Percentiles rank a stretch among this genome's conserved stretches.
phyloP scores from a whole-genome alignment of 2,329 filamentous ascomycete genomes.

The Chrysoporthe puriensis region DNA sequence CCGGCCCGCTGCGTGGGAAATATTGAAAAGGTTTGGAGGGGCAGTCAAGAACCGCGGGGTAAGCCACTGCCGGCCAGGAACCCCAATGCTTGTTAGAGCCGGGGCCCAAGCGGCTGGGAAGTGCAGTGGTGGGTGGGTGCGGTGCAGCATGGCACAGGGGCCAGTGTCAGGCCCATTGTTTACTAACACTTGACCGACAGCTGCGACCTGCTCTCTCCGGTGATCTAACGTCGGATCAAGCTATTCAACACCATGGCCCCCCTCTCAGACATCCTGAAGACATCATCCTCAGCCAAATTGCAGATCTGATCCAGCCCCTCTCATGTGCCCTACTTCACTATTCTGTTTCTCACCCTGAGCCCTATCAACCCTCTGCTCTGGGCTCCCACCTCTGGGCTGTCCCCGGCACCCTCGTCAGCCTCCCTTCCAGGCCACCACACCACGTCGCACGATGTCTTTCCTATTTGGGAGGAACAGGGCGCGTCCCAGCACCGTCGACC shows the following conservation, averaged over 20 bases:
- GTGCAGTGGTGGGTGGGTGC: not conserved
- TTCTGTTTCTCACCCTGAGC: not conserved
- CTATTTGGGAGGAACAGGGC: conserved; percentile 58
- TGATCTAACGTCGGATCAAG: conserved; percentile 1
- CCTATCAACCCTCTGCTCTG: conserved; percentile 4
- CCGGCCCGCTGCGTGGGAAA: conserved; percentile 9
- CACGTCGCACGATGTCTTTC: conserved; percentile 48
- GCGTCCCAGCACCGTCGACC: conserved; percentile 54
- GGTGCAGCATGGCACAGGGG: not conserved
- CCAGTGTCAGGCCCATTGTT: conserved; percentile 9
- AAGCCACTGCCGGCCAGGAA: conserved; percentile 9
- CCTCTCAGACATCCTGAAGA: not conserved
- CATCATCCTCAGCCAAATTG: not conserved
- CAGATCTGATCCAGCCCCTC: not conserved
- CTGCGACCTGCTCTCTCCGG: not conserved
- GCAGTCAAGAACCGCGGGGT: conserved; percentile 27
- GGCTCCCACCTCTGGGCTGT: conserved; percentile 21
- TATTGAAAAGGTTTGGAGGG: conserved; percentile 26
- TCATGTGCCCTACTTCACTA: not conserved
- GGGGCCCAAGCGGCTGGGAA: conserved; percentile 2
- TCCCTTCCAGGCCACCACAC: conserved; percentile 11
- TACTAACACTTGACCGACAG: conserved; percentile 9
- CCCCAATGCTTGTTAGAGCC: not conserved
- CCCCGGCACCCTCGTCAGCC: conserved; percentile 5
- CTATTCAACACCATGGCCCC: conserved; percentile 6